Percentiles rank a stretch among this genome's conserved stretches.
Evolutionary conservation across 768 basidiomycete genomes (phyloP).

Genomic region (Tylopilus intermedius): DNA sequence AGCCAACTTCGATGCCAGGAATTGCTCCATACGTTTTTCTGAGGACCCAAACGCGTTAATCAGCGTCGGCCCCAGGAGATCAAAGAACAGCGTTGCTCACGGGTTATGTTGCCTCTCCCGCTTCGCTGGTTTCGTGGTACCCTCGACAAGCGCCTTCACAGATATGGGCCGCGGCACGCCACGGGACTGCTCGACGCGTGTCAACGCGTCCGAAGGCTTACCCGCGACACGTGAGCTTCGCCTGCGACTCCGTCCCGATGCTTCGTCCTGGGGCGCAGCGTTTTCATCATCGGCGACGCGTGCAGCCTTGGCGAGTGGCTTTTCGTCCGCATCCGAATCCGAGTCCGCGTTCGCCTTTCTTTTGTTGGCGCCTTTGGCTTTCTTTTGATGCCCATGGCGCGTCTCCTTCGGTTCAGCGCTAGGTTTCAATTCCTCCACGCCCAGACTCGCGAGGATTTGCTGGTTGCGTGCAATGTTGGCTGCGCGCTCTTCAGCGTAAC

Average conservation of each 20-base stretch:
- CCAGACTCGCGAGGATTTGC: slow-evolving; percentile 38
- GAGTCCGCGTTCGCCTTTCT: slow-evolving; percentile 33
- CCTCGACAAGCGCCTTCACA: slow-evolving; percentile 33
- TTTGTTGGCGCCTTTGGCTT: slow-evolving; percentile 32
- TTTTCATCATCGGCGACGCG: slow-evolving; percentile 22
- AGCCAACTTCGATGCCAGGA: slow-evolving; percentile 72
- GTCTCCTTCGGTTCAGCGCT: slow-evolving; percentile 44
- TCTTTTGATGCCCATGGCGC: slow-evolving; percentile 17
- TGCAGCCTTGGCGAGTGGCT: slow-evolving; percentile 17
- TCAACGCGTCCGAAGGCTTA: slow-evolving; percentile 47
- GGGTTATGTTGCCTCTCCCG: slow-evolving; percentile 31
- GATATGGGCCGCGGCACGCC: slow-evolving; percentile 36
- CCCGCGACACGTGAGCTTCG: slow-evolving; percentile 65
- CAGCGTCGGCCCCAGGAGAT: slow-evolving; percentile 9
- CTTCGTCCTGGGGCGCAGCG: neutral
- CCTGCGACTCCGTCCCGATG: slow-evolving; percentile 35
- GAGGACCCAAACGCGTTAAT: slow-evolving; percentile 12
- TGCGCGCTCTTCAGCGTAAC: slow-evolving; percentile 32
- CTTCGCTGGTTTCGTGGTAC: slow-evolving; percentile 29
- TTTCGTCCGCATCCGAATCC: slow-evolving; percentile 26
- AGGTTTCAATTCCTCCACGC: slow-evolving; percentile 38
- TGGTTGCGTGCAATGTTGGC: slow-evolving; percentile 41
- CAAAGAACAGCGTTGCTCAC: slow-evolving; percentile 12
- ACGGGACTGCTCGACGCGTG: slow-evolving; percentile 34
- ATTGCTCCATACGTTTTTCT: slow-evolving; percentile 81